Evolutionary conservation across 805 yeast species (phyloP), one percentile per base, ranked within the genome.

Genomic region (Monosporozyma solicola): DNA sequence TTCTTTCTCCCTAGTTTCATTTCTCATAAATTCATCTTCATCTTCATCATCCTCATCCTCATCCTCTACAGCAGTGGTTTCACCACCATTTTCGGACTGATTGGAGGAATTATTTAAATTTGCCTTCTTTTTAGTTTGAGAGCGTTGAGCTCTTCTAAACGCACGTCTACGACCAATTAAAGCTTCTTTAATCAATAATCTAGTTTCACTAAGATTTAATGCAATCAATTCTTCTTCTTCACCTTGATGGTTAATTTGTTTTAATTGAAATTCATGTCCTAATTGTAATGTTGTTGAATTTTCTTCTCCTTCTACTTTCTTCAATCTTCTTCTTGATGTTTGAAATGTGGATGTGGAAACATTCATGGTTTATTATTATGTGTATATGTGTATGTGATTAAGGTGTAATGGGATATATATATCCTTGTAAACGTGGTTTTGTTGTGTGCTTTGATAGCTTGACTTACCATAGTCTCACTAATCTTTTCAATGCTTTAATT

Each of bases 221-320:
- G 98, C 88, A 56, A 87, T 85, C 54, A 94, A 76, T 57, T 84
- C 87, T 54, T 82, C 84, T 53, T 79, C 80, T 54, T 81, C 80
- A 20, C 97, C 97, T 51, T 83, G 83, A 67, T 91, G 91, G 57
- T 87, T 84, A 39, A 84, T 71, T 67, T 91, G 97, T 35, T 79
- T 80, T 51, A 85, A 70, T 61, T 84, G 91, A 65, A 94, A 94
- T 72, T 94, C 99, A 29, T 96, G 92, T 9, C 99, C 99, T 53
- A 94, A 78, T 64, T 86, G 85, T 60, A 94, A 77, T 50, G 80
- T 78, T 0, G 96, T 82, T 0, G 98, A 95, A 64, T 94, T 95
- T 65, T 92, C 98, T 63, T 91, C 97, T 58, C 87, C 96, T 54
- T 84, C 91, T 45, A 81, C 77, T 54, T 82, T 83, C 54, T 75